Percentiles rank a stretch among this genome's conserved stretches.
Conservation (phyloP, 2,329 filamentous ascomycete species). For the Xylariaceae sp. region DNA sequence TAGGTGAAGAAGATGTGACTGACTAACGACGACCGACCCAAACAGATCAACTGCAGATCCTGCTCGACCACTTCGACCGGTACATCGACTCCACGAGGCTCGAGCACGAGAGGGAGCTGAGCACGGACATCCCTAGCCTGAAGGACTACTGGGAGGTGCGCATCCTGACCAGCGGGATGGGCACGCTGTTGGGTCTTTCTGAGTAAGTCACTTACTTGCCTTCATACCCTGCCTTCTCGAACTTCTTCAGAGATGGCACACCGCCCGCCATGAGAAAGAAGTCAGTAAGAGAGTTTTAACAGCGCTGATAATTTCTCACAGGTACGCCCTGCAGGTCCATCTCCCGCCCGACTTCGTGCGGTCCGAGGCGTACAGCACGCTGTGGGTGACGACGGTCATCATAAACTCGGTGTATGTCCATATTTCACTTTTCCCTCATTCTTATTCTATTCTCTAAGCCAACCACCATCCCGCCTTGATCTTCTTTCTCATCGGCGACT, state of each 20-base stretch:
- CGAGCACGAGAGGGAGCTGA: conserved; percentile 21
- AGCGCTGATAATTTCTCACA: conserved; percentile 5
- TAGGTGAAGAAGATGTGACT: background rate
- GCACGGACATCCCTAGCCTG: conserved; percentile 18
- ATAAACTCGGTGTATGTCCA: conserved; percentile 28
- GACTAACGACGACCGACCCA: background rate
- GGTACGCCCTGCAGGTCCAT: conserved; percentile 21
- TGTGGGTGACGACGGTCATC: conserved; percentile 23
- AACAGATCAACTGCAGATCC: conserved; percentile 20
- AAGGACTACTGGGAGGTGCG: conserved; percentile 27
- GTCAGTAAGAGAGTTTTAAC: background rate
- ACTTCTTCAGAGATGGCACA: background rate
- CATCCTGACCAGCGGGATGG: conserved; percentile 27
- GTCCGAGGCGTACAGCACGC: conserved; percentile 20
- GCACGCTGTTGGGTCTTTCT: conserved; percentile 21
- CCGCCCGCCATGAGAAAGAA: no score
- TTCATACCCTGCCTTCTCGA: background rate
- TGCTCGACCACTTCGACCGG: conserved; percentile 20
- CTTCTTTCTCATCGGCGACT: background rate
- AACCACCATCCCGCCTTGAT: background rate
- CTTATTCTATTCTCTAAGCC: background rate
- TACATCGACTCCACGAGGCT: conserved; percentile 25
- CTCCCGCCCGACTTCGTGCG: conserved; percentile 17
- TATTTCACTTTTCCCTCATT: background rate
- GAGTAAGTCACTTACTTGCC: conserved; percentile 18